phyloP scores from a whole-genome alignment of 495 filamentous ascomycete species.

The Hypomontagnella monticulosa region DNA sequence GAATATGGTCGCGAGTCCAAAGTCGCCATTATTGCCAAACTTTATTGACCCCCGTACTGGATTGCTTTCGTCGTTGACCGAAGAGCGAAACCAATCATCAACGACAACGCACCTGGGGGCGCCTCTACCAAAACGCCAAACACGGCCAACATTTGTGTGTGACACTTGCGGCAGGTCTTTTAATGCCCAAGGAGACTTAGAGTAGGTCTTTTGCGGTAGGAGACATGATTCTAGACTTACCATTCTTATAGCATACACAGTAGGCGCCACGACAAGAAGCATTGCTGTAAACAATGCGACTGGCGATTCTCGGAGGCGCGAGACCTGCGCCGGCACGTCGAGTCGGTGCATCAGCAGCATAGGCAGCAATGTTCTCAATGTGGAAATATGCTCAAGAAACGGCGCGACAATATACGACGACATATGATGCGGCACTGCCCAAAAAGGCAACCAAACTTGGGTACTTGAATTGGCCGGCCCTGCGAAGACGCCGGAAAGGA shows the following conservation, averaged over 20 bases:
- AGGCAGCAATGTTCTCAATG: slow-evolving; percentile 17
- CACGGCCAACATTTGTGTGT: neutral
- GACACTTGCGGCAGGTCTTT: neutral
- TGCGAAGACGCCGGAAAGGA: neutral
- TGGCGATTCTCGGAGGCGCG: slow-evolving; percentile 11
- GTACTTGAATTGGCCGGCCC: neutral
- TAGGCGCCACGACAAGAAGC: slow-evolving; percentile 10
- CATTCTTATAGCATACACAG: neutral
- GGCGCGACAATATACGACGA: slow-evolving; percentile 20
- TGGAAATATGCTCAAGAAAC: slow-evolving; percentile 5
- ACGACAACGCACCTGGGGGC: neutral
- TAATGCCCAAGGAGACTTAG: slow-evolving; percentile 9
- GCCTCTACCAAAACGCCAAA: neutral
- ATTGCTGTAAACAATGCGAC: slow-evolving; percentile 12
- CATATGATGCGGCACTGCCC: slow-evolving; percentile 26
- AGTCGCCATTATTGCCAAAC: neutral
- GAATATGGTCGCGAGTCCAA: neutral
- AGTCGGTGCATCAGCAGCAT: slow-evolving; percentile 14
- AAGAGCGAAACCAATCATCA: neutral
- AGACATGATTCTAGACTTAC: neutral
- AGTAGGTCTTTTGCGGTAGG: slow-evolving; percentile 3
- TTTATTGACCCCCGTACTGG: neutral
- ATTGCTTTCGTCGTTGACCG: neutral
- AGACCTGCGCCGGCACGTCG: slow-evolving; percentile 29
- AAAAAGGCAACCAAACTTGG: neutral